Percentiles rank a stretch among this genome's conserved stretches.
phyloP scores from a whole-genome alignment of 2,329 filamentous ascomycete species.

The Aspergillus sp. region DNA sequence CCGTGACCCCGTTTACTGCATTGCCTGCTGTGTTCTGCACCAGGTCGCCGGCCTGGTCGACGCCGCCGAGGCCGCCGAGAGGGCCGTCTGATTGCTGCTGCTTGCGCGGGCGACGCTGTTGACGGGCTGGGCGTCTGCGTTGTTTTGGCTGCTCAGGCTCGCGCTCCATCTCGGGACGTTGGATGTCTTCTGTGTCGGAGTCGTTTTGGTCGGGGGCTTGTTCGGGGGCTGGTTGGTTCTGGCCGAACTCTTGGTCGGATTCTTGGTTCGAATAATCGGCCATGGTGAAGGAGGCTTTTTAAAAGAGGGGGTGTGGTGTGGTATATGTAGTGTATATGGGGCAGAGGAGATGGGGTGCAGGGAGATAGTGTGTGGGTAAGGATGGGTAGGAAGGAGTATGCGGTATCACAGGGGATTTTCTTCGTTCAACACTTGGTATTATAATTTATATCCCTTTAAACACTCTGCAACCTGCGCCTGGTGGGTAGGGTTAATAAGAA shows the following conservation, averaged over 20 bases:
- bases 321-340: slow-evolving; percentile 1
- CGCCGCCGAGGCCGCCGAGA: slow-evolving; percentile 52
- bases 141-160: not conserved
- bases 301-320: slow-evolving; percentile 5
- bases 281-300: slow-evolving; percentile 12
- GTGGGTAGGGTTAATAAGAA: not conserved
- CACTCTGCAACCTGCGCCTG: not conserved
- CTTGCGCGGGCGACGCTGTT: slow-evolving; percentile 46
- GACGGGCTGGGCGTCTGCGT: slow-evolving; percentile 46
- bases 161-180: slow-evolving; percentile 53
- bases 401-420: no score
- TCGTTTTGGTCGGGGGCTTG: slow-evolving; percentile 40
- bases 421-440: not conserved
- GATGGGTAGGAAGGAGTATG: no score
- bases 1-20: slow-evolving; percentile 43
- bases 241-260: slow-evolving; percentile 35
- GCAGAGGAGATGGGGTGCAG: not conserved
- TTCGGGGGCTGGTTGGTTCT: slow-evolving; percentile 32
- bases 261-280: slow-evolving; percentile 16
- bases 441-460: not conserved
- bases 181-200: slow-evolving; percentile 54
- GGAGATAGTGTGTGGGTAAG: no score
- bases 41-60: slow-evolving; percentile 58
- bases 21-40: slow-evolving; percentile 51
- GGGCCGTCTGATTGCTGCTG: slow-evolving; percentile 37